phyloP scores from a whole-genome alignment of 495 filamentous ascomycete species.

The Chaetomidium leptoderma region DNA sequence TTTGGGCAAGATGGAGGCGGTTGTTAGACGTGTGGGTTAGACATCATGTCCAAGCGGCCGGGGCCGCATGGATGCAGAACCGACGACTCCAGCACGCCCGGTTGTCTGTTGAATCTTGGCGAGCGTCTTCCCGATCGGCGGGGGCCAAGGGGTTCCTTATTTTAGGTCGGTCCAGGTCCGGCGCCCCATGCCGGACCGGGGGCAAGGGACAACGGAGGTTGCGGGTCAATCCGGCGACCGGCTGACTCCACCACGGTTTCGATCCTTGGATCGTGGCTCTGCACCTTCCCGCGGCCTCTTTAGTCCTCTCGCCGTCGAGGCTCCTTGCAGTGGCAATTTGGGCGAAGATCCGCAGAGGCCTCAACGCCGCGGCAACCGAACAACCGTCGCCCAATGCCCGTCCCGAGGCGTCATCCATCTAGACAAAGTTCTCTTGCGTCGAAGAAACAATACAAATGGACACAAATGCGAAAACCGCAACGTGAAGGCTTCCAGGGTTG shows the following conservation, averaged over 20 bases:
- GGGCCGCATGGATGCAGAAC: neutral
- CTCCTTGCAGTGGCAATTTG: too few species aligned
- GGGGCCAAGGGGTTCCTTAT: neutral
- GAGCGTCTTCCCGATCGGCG: neutral
- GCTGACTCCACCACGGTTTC: neutral
- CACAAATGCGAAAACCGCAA: too few species aligned
- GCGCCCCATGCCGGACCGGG: neutral
- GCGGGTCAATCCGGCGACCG: neutral
- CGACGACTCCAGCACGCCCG: neutral
- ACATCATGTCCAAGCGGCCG: neutral
- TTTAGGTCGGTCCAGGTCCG: neutral
- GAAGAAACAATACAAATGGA: too few species aligned
- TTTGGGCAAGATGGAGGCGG: neutral
- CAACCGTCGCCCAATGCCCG: too few species aligned
- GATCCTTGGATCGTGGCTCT: too few species aligned
- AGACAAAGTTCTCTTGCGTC: too few species aligned
- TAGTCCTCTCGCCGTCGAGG: too few species aligned
- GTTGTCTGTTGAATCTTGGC: conserved; percentile 8
- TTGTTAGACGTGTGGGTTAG: neutral
- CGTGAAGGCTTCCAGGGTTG: too few species aligned
- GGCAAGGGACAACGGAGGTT: neutral
- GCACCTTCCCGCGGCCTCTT: too few species aligned
- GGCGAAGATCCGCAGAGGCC: too few species aligned
- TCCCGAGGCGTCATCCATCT: too few species aligned
- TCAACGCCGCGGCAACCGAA: too few species aligned